Conservation (phyloP, 2,329 filamentous ascomycete species). For the Tothia fuscella region DNA sequence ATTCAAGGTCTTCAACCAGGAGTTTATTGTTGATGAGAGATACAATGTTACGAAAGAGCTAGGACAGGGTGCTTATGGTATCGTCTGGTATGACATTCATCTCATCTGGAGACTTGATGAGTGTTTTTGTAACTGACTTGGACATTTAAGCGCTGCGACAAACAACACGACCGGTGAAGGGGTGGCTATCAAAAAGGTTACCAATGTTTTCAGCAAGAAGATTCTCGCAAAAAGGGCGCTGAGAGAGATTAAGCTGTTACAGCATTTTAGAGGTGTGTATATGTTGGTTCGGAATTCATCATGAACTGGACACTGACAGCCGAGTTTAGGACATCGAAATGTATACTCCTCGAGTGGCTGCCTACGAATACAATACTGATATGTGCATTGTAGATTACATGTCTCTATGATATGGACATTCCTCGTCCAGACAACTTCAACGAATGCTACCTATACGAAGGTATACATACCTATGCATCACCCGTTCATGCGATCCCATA, state of each 20-base stretch:
- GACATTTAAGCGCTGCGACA: slow-evolving; percentile 62
- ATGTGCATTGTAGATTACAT: slow-evolving; percentile 63
- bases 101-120: slow-evolving; percentile 98
- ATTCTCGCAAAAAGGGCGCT: slow-evolving; percentile 95
- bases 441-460: slow-evolving; percentile 97
- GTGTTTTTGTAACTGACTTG: slow-evolving; percentile 28
- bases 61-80: slow-evolving; percentile 94
- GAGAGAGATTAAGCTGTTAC: slow-evolving; percentile 95
- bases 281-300: neutral
- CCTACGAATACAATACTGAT: neutral
- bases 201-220: slow-evolving; percentile 99
- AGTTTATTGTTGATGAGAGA: slow-evolving; percentile 94
- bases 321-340: slow-evolving; percentile 32
- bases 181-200: slow-evolving; percentile 98
- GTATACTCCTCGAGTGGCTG: slow-evolving; percentile 19
- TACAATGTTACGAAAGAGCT: slow-evolving; percentile 99
- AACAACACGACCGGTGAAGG: slow-evolving; percentile 86
- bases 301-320: slow-evolving; percentile 4
- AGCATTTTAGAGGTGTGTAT: slow-evolving; percentile 65
- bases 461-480: slow-evolving; percentile 32
- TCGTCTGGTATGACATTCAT: slow-evolving; percentile 67
- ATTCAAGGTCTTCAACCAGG: slow-evolving; percentile 99
- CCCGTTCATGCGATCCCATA: neutral
- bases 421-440: slow-evolving; percentile 96
- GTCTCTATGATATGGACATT: slow-evolving; percentile 99